phyloP scores from a whole-genome alignment of 495 filamentous ascomycete species.

The Endocarpon pusillum region DNA sequence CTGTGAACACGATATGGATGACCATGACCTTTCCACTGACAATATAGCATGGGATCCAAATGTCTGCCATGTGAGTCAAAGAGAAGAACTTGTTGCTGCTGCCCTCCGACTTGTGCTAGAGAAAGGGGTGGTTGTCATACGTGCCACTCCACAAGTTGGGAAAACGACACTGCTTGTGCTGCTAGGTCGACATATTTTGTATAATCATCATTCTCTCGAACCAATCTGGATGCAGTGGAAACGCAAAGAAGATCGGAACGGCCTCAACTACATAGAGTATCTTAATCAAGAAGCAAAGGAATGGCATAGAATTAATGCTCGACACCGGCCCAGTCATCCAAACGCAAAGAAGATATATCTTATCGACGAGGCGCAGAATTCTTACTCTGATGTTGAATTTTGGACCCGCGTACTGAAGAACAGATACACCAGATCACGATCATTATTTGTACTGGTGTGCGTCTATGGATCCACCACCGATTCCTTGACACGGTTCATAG shows the following conservation, averaged over 20 bases:
- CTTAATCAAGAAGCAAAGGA: not conserved
- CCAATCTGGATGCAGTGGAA: not conserved
- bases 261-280: not conserved
- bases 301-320: not conserved
- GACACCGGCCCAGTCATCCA: not conserved
- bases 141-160: not conserved
- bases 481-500: not conserved
- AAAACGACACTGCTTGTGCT: not conserved
- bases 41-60: not conserved
- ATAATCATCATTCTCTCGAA: not conserved
- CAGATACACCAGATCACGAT: not conserved
- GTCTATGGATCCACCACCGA: not conserved
- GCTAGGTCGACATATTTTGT: not conserved
- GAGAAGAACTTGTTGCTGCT: not conserved
- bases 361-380: constrained; percentile 1
- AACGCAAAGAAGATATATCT: not conserved
- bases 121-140: not conserved
- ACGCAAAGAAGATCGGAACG: not conserved
- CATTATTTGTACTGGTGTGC: not conserved
- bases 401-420: not conserved
- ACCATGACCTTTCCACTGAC: not conserved
- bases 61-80: not conserved
- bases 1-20: not conserved
- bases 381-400: not conserved
- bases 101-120: not conserved